Evolutionary conservation across 129 eudicot genomes (phyloP), one percentile per base, ranked within the genome.

Genomic region (Pittosporum tobira): DNA sequence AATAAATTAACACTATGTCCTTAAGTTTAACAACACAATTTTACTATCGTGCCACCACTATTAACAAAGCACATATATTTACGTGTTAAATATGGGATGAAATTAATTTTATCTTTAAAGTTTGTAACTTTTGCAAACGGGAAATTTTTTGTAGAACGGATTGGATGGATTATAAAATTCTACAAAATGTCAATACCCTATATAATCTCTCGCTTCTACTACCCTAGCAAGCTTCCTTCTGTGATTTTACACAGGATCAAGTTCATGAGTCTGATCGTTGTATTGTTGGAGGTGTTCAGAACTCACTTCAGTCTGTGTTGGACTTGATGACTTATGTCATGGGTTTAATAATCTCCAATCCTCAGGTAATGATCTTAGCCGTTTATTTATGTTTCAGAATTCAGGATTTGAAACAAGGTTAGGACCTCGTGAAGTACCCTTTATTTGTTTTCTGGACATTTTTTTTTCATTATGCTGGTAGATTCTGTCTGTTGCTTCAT

Each of bases 201-300:
- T 27, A 30, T 2, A 44, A 6, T 30, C 25, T 18, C 16, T n/a
- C 6, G 57, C 0, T 18, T 55, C 0, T 43, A 55, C 5, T 55
- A 30, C 6, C 20, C 13, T 55, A 18, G 42, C 5, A 5, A 55
- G 45, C 3, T 7, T 27, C n/a, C 26, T 31, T 31, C 34, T 19
- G 22, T 19, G 27, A 30, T 8, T 43, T 42, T 56, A 51, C 61
- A 43, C 65, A 91, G 99, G 94, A 91, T 79, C 85, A 70, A 45
- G 90, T 91, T 59, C 51, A 73, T 40, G 96, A 86, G 70, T 68
- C 78, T 21, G 96, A 91, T 51, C 79, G 94, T 2, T 81, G 89
- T 57, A 74, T 83, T 20, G 96, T 91, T 53, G 99, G 99, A 30
- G 99, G 96, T 7, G 96, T 91, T 63, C 96, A 91, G 59, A 91